A percentile compares a stretch with the other conserved stretches of the same genome.
Evolutionary conservation across 495 filamentous ascomycete species (phyloP).

Genomic region (Neurospora tetraspora): DNA sequence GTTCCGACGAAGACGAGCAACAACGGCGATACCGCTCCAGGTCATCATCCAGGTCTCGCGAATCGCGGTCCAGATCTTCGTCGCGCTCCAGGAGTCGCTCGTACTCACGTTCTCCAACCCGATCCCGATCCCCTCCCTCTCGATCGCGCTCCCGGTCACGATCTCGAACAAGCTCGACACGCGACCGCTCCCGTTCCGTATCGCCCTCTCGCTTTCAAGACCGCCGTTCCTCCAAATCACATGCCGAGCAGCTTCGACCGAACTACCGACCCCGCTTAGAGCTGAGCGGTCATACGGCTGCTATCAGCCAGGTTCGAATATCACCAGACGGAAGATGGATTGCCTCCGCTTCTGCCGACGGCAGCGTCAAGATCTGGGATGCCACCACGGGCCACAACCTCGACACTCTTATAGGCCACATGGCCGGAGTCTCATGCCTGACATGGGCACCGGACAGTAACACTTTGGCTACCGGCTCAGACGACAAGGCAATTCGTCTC

Average conservation of each 20-base stretch:
- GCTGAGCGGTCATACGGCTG: conserved; percentile 64
- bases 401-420: conserved; percentile 85
- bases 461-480: conserved; percentile 79
- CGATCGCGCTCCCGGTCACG: conserved; percentile 16
- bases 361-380: conserved; percentile 84
- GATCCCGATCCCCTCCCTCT: conserved; percentile 26
- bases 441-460: conserved; percentile 84
- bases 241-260: conserved; percentile 15
- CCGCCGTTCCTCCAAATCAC: conserved; percentile 1
- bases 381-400: conserved; percentile 63
- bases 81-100: conserved; percentile 15
- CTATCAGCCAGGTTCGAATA: conserved; percentile 79
- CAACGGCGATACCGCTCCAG: conserved; percentile 25
- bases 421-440: conserved; percentile 82
- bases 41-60: conserved; percentile 12
- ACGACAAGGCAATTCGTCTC: conserved; percentile 90
- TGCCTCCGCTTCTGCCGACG: conserved; percentile 82
- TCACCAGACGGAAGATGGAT: conserved; percentile 85
- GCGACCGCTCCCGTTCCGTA: conserved; percentile 7
- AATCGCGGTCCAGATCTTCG: conserved; percentile 13
- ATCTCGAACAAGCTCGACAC: conserved; percentile 17
- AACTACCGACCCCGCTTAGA: conserved; percentile 26
- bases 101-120: conserved; percentile 30
- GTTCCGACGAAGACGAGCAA: conserved; percentile 11
- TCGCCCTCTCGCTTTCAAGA: conserved; percentile 13